Percentiles rank a stretch among this genome's conserved stretches.
These are phyloP conservation scores for Knufia petricola DNA, from an alignment of 2,329 filamentous ascomycete species.

Conservation along the genomic window DNA sequence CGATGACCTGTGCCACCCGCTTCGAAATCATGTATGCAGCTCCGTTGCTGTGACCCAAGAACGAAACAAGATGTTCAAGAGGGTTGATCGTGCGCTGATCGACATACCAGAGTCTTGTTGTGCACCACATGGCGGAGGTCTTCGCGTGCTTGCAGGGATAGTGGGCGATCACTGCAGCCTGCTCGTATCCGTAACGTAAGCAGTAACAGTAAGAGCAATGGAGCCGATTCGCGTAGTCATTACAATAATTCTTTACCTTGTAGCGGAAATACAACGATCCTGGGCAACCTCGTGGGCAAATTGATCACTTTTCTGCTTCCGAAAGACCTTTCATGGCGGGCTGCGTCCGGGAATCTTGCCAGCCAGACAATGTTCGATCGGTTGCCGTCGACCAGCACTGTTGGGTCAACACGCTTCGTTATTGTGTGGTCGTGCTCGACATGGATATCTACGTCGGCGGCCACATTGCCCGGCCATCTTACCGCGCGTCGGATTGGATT, in stretches of 20 bases:
- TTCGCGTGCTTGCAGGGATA: constrained; percentile 11
- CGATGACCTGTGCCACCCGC: constrained; percentile 1
- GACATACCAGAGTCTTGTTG: constrained; percentile 1
- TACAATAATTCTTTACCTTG: not conserved
- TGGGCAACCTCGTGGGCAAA: no score
- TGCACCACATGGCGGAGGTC: constrained; percentile 6
- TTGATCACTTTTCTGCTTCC: no score
- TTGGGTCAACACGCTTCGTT: no score
- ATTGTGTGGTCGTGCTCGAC: no score
- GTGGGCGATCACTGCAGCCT: constrained; percentile 1
- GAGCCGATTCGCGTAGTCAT: not conserved
- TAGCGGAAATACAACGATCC: no score
- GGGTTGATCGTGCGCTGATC: not conserved
- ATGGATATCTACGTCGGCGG: no score
- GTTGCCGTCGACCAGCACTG: no score
- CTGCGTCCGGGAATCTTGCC: no score
- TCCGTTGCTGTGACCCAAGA: not conserved
- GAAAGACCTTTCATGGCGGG: no score
- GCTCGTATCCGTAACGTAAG: not conserved
- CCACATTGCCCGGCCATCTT: no score
- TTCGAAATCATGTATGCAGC: not conserved
- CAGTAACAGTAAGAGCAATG: not conserved
- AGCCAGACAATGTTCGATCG: no score
- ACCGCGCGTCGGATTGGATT: no score
- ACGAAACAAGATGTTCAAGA: not conserved